Conservation (phyloP, 306 rosid species). For the Malus asiatica region DNA sequence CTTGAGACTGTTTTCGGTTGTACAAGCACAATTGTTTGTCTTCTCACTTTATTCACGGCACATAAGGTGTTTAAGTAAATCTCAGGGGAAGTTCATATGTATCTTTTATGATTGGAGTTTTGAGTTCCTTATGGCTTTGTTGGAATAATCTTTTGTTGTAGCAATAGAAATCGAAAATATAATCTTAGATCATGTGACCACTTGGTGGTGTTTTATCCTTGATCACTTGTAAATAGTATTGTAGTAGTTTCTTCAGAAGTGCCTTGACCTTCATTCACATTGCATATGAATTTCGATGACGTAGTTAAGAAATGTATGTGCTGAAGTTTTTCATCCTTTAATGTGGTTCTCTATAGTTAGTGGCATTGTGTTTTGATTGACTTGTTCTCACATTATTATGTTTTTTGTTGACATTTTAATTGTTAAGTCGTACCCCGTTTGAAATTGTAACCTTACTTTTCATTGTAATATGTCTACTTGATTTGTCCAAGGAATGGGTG, state of each 20-base stretch:
- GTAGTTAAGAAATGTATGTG: neutral
- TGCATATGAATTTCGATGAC: neutral
- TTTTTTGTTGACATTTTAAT: neutral
- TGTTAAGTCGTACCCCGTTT: neutral
- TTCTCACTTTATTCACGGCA: neutral
- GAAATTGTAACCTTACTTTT: slow-evolving; percentile 9
- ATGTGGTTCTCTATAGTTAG: neutral
- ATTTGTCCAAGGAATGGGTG: slow-evolving; percentile 8
- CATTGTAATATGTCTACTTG: slow-evolving; percentile 10
- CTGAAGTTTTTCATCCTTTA: neutral
- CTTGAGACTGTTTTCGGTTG: slow-evolving; percentile 16
- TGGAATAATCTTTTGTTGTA: neutral
- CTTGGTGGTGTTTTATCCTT: neutral
- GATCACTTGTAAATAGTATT: neutral
- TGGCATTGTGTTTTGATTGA: neutral
- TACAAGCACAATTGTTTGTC: slow-evolving; percentile 1
- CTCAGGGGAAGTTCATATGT: neutral
- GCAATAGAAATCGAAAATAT: neutral
- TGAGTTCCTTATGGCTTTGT: neutral
- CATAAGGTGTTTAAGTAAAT: neutral
- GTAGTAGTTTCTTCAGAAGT: neutral
- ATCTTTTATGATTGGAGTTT: neutral
- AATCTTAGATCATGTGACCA: neutral
- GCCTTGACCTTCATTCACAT: neutral
- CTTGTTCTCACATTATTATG: neutral